A percentile compares a stretch with the other conserved stretches of the same genome.
Evolutionary conservation across 2,329 filamentous ascomycete genomes (phyloP).

Genomic region (Colletotrichum sp.): DNA sequence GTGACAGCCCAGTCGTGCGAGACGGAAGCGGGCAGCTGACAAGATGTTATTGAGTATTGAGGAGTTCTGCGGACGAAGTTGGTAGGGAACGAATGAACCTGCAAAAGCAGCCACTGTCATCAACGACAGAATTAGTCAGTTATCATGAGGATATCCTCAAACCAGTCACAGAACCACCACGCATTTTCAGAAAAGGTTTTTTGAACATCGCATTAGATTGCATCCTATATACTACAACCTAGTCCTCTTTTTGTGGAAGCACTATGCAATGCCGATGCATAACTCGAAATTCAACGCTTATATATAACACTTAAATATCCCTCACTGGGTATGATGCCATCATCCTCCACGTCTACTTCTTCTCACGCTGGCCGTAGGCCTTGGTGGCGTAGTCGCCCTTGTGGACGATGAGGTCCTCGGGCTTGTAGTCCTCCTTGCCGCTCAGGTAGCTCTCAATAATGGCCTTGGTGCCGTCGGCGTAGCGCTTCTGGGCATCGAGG

Average conservation of each 20-base stretch:
- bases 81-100: neutral
- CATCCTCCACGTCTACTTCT: slow-evolving; percentile 36
- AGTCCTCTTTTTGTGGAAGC: neutral
- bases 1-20: neutral
- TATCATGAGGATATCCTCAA: neutral
- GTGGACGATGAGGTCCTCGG: slow-evolving; percentile 90
- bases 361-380: slow-evolving; percentile 81
- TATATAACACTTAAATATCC: neutral
- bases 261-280: slow-evolving; percentile 13
- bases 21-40: neutral
- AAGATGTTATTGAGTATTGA: neutral
- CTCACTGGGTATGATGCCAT: neutral
- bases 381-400: slow-evolving; percentile 93
- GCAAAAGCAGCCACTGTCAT: neutral
- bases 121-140: neutral
- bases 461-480: slow-evolving; percentile 84
- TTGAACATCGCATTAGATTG: slow-evolving; percentile 4
- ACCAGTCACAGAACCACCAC: neutral
- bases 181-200: neutral
- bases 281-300: neutral
- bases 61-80: neutral
- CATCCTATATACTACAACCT: slow-evolving; percentile 16
- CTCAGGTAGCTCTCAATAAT: slow-evolving; percentile 93
- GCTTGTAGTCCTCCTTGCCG: slow-evolving; percentile 85
- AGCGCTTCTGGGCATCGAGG: slow-evolving; percentile 95